A percentile compares a stretch with the other conserved stretches of the same genome.
phyloP scores from a whole-genome alignment of 306 rosid species.

The Fragaria ananassa region DNA sequence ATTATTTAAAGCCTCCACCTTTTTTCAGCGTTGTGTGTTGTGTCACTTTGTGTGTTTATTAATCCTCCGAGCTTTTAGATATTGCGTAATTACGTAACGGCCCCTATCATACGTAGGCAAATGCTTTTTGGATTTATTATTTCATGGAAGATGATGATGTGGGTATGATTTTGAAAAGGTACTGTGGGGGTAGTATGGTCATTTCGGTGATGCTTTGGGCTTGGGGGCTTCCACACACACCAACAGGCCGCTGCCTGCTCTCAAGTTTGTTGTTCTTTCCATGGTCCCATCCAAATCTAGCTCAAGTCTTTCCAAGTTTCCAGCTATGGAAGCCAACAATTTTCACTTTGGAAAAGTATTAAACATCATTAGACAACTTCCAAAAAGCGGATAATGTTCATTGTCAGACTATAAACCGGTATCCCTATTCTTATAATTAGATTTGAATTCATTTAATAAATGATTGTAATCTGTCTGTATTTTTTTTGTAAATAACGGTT shows the following conservation, averaged over 20 bases:
- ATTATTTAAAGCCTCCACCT: neutral
- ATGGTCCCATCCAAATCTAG: conserved; percentile 1
- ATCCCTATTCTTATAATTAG: neutral
- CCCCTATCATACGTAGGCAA: neutral
- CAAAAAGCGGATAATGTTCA: neutral
- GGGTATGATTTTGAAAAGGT: neutral
- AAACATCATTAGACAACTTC: neutral
- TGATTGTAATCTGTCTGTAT: rapidly evolving
- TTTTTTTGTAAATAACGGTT: no score
- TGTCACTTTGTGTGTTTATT: neutral
- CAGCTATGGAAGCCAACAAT: neutral
- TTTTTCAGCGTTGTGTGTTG: neutral
- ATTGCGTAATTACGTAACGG: neutral
- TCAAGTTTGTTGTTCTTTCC: neutral
- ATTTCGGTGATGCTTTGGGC: neutral
- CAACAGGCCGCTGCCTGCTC: conserved; percentile 2
- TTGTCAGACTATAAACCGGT: neutral
- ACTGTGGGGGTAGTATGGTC: neutral
- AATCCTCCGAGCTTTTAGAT: neutral
- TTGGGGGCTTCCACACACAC: neutral
- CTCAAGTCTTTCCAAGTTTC: conserved; percentile 2
- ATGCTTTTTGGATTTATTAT: neutral
- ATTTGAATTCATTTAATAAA: neutral
- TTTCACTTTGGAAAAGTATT: neutral
- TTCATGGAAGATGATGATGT: neutral